Evolutionary conservation across 2,329 filamentous ascomycete genomes (phyloP), one percentile per base, ranked within the genome.

Genomic region (Sphaceloma murrayae): DNA sequence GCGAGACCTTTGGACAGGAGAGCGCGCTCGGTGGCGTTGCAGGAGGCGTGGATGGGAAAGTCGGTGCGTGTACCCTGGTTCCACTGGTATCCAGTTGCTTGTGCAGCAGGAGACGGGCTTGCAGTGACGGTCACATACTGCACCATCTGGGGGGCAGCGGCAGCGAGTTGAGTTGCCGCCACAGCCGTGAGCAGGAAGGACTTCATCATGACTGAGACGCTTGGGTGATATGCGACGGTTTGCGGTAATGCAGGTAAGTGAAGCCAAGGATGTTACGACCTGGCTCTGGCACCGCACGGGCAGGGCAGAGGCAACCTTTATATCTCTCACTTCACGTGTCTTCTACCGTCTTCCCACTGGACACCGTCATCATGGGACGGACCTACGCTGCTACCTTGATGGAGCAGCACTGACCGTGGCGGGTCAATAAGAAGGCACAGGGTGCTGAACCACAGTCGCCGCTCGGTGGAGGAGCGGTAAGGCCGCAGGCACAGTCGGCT

Each of bases 11-110:
- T 60, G 27, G 66, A 60, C 32, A 84, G 67, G 57, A 80, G 75
- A 5, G 59, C 60, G 31, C 64, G 66, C 52, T 81, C 68, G 1
- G 78, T 82, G 38, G 65, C 61, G 53, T 84, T 83, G 64, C 80
- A 84, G 17, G 77, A 81, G 24, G 66, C 57, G 59, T 83, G 80
- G 56, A 83, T 80, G 10, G 64, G 62, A 52, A 49, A 49, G 22
- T 45, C 47, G 34, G 42, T 30, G 13, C 36, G 36, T 13, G 17
- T 19, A 13, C 36, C 36, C 22, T 13, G 7, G 10, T 40, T 40
- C 36, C 36, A 40, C 24, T 40, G 36, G 10, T 40, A 40, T 7
- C 36, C 36, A n/a, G 36, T 40, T n/a, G n/a, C n/a, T 10, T 19
- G 13, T 1, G 36, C 13, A 16, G 24, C 5, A 11, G 22, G 5